These are phyloP conservation scores for Umbellularia californica DNA, from an alignment of 164 flowering plant species.

Conservation along the genomic window DNA sequence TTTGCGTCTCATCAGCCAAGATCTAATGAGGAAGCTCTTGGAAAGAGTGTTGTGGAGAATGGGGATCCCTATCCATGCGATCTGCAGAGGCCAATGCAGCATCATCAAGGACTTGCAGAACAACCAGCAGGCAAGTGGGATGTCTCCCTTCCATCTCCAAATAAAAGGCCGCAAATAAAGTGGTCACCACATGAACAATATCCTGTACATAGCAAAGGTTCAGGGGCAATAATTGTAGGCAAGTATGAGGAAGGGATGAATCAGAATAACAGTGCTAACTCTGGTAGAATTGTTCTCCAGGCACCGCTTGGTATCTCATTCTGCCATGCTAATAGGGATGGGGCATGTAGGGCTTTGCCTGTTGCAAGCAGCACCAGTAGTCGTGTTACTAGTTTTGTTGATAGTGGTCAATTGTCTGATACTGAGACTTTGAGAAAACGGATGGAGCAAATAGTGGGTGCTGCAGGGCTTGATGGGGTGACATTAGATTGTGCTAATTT, in stretches of 20 bases:
- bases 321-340: conserved; percentile 77
- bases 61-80: conserved; percentile 53
- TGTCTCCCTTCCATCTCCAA: conserved; percentile 25
- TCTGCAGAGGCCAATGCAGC: conserved; percentile 52
- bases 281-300: conserved; percentile 32
- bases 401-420: conserved; percentile 55
- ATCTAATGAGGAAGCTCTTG: conserved; percentile 31
- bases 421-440: conserved; percentile 60
- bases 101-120: conserved; percentile 51
- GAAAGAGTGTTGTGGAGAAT: conserved; percentile 48
- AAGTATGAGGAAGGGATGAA: conserved; percentile 48
- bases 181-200: conserved; percentile 25
- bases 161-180: conserved; percentile 28
- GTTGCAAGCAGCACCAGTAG: conserved; percentile 27
- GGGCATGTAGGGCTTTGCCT: conserved; percentile 56
- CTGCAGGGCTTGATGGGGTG: conserved; percentile 79
- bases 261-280: conserved; percentile 30
- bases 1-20: conserved; percentile 31
- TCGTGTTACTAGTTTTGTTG: conserved; percentile 34
- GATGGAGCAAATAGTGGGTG: conserved; percentile 81
- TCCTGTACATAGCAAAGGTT: conserved; percentile 41
- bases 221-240: conserved; percentile 19
- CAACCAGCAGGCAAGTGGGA: conserved; percentile 42
- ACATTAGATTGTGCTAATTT: conserved; percentile 72
- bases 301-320: conserved; percentile 90